Percentiles rank a stretch among this genome's conserved stretches.
Conservation (phyloP, 2,329 filamentous ascomycete genomes). For the Nigrospora osmanthi region DNA sequence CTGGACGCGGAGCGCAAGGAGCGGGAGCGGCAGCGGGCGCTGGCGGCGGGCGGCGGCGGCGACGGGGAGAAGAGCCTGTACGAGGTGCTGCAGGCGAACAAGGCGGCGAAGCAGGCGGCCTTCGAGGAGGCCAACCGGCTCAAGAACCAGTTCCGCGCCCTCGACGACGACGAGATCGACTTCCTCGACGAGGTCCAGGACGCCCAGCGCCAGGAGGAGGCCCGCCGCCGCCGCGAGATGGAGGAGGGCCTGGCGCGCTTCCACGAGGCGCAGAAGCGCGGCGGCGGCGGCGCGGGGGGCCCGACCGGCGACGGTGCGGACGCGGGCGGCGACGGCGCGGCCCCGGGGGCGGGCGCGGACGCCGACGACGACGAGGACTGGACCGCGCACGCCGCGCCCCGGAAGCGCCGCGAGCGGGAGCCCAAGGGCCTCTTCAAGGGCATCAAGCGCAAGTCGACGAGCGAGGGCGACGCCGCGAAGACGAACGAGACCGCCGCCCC, state of each 20-base stretch:
- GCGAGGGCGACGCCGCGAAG: constrained; percentile 22
- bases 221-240: constrained; percentile 43
- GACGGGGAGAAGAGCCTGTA: constrained; percentile 54
- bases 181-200: constrained; percentile 58
- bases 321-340: not conserved
- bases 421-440: constrained; percentile 20
- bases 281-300: not conserved
- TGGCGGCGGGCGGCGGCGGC: constrained; percentile 29
- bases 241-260: constrained; percentile 50
- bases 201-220: constrained; percentile 44
- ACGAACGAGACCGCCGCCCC: constrained; percentile 6
- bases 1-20: constrained; percentile 52
- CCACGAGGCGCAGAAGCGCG: constrained; percentile 36
- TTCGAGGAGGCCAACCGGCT: constrained; percentile 68
- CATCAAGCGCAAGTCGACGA: constrained; percentile 26
- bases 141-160: constrained; percentile 67
- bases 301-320: constrained; percentile 2
- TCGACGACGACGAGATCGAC: constrained; percentile 73
- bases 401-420: constrained; percentile 4
- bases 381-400: constrained; percentile 10
- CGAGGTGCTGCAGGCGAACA: constrained; percentile 74
- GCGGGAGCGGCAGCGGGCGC: constrained; percentile 41
- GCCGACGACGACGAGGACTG: constrained; percentile 7
- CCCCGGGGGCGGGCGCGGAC: not conserved
- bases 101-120: constrained; percentile 77